Evolutionary conservation across 148 eudicot species (phyloP).

Genomic region (Gaultheria prostrata): DNA sequence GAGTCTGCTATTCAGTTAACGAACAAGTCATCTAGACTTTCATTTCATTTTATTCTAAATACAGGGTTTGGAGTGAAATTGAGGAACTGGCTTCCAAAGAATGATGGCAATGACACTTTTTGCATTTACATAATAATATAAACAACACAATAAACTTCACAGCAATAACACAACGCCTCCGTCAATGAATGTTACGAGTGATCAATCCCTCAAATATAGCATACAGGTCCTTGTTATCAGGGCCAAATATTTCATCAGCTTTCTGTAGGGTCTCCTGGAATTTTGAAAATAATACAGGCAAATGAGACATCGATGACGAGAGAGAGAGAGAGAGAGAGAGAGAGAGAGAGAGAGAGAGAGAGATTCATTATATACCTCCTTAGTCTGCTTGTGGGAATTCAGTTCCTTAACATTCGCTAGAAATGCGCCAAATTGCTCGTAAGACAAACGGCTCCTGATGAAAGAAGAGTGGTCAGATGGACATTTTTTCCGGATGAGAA

Average conservation of each 20-base stretch:
- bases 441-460: constrained; percentile 81
- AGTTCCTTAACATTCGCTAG: constrained; percentile 93
- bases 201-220: constrained; percentile 77
- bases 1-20: too few species aligned
- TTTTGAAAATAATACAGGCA: background rate
- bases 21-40: background rate
- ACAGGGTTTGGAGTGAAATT: background rate
- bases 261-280: constrained; percentile 77
- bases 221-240: constrained; percentile 81
- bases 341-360: background rate
- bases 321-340: background rate
- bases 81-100: constrained; percentile 10
- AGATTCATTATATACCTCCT: constrained; percentile 50
- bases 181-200: constrained; percentile 61
- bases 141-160: background rate
- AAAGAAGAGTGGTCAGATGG: constrained; percentile 14
- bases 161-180: background rate
- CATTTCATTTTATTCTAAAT: background rate
- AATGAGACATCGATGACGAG: background rate
- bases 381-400: constrained; percentile 86
- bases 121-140: constrained; percentile 11
- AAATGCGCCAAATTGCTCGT: constrained; percentile 90
- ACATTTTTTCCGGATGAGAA: background rate
- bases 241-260: constrained; percentile 91
- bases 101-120: constrained; percentile 1